These are phyloP conservation scores for Malus sieversii DNA, from an alignment of 306 rosid genomes.

Conservation along the genomic window DNA sequence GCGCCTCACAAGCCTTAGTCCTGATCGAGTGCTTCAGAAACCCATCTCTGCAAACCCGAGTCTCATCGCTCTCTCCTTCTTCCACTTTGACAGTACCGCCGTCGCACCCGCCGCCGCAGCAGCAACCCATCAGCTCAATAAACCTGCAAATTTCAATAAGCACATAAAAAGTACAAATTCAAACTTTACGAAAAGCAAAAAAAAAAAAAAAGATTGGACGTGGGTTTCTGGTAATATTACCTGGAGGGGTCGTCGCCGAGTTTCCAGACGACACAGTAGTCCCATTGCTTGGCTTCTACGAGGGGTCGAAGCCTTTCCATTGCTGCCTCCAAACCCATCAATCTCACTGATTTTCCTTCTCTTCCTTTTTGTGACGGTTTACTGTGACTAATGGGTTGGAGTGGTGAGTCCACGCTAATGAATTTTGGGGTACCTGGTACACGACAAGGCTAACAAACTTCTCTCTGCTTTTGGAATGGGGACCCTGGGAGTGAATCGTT, in stretches of 20 bases:
- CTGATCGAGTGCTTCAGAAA: constrained; percentile 40
- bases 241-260: constrained; percentile 59
- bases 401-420: too few relatives aligned
- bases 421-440: constrained; percentile 34
- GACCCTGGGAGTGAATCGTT: constrained; percentile 10
- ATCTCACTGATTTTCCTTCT: neutral
- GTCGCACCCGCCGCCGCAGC: constrained; percentile 49
- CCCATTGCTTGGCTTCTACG: constrained; percentile 49
- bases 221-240: neutral
- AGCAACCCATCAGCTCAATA: constrained; percentile 72
- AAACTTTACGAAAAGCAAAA: neutral
- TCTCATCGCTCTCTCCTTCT: constrained; percentile 10
- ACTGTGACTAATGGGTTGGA: too few relatives aligned
- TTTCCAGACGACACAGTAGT: constrained; percentile 67
- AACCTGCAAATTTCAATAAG: constrained; percentile 29
- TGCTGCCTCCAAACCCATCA: neutral
- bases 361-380: too few relatives aligned
- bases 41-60: constrained; percentile 45
- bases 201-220: neutral
- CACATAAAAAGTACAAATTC: neutral
- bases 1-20: constrained; percentile 65
- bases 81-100: constrained; percentile 28
- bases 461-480: constrained; percentile 3
- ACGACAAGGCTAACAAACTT: constrained; percentile 25
- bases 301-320: constrained; percentile 58